Evolutionary conservation across 306 rosid genomes (phyloP).

Genomic region (Lathyrus sativus): DNA sequence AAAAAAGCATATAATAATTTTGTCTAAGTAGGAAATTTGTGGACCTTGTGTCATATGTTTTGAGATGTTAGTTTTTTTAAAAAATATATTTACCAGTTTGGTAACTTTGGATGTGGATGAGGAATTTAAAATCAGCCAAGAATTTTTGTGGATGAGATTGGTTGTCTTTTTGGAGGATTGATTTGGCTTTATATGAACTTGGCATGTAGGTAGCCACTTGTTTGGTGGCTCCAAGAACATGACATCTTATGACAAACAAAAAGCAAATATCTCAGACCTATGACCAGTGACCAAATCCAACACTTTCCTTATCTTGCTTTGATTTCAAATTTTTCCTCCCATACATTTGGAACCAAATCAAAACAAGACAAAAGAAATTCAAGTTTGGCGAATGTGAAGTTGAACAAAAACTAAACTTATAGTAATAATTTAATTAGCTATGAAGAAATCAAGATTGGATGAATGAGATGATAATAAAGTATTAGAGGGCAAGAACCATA

Average conservation of each 20-base stretch:
- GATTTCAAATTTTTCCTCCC: background rate
- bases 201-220: conserved; percentile 21
- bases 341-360: background rate
- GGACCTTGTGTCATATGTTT: conserved; percentile 18
- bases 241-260: conserved; percentile 21
- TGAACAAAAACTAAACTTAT: conserved; percentile 2
- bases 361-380: background rate
- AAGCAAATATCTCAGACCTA: background rate
- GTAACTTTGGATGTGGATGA: conserved; percentile 13
- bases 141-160: conserved; percentile 14
- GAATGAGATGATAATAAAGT: conserved; percentile 1
- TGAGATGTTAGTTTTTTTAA: no score
- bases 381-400: background rate
- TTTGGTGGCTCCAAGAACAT: conserved; percentile 20
- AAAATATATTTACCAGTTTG: background rate
- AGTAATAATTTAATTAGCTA: background rate
- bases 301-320: conserved; percentile 4
- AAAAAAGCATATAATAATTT: conserved; percentile 7
- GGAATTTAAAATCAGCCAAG: conserved; percentile 24
- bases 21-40: conserved; percentile 15
- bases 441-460: background rate
- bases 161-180: conserved; percentile 2
- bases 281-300: conserved; percentile 13
- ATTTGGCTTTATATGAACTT: conserved; percentile 24
- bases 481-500: conserved; percentile 18